Conservation (phyloP, 169 alveolate species). For the Ichthyophthirius multifiliis region DNA sequence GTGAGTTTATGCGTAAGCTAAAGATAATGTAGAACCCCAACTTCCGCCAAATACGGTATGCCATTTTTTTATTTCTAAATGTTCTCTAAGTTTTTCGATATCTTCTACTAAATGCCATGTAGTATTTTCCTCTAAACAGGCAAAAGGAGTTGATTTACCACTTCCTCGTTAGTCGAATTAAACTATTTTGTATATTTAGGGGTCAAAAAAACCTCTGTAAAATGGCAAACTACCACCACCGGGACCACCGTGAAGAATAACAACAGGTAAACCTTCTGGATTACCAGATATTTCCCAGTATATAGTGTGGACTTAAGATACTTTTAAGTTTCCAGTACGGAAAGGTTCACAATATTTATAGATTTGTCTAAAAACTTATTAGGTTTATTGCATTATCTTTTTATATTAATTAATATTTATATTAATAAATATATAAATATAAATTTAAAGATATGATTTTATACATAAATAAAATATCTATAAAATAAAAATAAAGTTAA, state of each 20-base stretch:
- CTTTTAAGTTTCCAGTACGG: background rate
- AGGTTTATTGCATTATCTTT: no score
- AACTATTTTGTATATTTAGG: background rate
- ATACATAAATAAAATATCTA: no score
- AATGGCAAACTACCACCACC: background rate
- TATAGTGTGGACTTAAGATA: background rate
- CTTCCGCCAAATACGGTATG: slow-evolving; percentile 40
- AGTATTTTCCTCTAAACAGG: slow-evolving; percentile 4
- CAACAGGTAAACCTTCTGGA: background rate
- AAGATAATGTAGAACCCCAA: slow-evolving; percentile 49
- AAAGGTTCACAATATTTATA: background rate
- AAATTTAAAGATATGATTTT: no score
- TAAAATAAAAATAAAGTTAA: no score
- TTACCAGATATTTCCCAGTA: background rate
- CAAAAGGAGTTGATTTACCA: slow-evolving; percentile 1
- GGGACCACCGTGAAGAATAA: background rate
- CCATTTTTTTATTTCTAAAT: slow-evolving; percentile 43
- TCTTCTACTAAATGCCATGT: slow-evolving; percentile 23
- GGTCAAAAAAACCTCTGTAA: slow-evolving; percentile 3
- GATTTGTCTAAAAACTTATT: background rate
- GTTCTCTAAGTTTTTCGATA: slow-evolving; percentile 42
- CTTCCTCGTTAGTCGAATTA: background rate
- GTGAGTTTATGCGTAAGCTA: slow-evolving; percentile 45
- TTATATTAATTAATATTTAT: no score
- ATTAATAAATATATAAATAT: no score